Evolutionary conservation across 73 alveolate species (phyloP), one percentile per base, ranked within the genome.

Genomic region (Paramecium caudatum): DNA sequence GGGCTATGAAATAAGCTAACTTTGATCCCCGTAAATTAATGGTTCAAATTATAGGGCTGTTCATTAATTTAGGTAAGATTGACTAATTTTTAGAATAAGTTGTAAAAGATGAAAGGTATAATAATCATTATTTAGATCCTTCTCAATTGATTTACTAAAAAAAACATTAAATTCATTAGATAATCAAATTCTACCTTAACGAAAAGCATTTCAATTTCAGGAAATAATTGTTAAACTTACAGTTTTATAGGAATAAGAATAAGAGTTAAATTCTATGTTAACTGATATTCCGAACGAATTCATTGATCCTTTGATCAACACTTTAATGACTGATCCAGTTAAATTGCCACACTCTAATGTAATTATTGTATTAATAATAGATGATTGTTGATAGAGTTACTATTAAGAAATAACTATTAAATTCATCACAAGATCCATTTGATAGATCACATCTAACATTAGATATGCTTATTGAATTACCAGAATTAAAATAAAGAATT

Each of bases 311-410:
- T 21, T 74, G 7, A 15, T 45, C 3, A 16, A 43, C 43, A 21
- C 88, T 17, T 37, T 74, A 43, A 74, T 74, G 88, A 74, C 62
- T 15, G 88, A 74, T 74, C 88, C 88, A 0, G 88, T 74, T 74
- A 74, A 45, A 74, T 37, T 74, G 5, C 88, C 88, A 3, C 88
- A 74, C 43, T 74, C 88, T 0, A 37, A 74, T 74, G 88, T 74
- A 41, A 21, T 41, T 68, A 17, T 34, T 17, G 19, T 17, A 30
- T 10, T 74, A 74, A n/a, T 4, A 37, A 34, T 74, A 74, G 88
- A 37, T 41, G 32, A 21, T 74, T 8, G 70, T 74, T 15, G 88
- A 74, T 74, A 74, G 88, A 43, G 17, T 74, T 4, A 74, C 88
- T 39, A 74, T 74, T n/a, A 74, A 43, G 12, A 74, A 45, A 17